Base-by-base conservation (phyloP, 2,329 filamentous ascomycete species). In the Diaporthe citriasiana region DNA sequence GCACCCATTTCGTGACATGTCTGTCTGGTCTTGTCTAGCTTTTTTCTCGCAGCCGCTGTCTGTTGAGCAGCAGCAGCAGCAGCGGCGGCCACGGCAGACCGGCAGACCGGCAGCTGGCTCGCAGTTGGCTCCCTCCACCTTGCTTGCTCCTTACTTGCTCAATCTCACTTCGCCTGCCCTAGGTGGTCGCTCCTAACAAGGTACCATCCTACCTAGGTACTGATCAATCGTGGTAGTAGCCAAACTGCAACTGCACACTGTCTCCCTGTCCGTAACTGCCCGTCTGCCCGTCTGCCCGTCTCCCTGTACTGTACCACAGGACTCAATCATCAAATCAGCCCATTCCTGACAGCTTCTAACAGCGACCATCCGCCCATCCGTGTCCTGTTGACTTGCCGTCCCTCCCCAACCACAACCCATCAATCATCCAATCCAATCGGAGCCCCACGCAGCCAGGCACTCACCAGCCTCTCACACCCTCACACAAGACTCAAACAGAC, bases 341-440 rank as follows among this genome's bases (percentile, higher is more conserved):
- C 63, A 68, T 68, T 68, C 63, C 50, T 51, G 63, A 66, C 63
- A 66, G 63, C 33, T 53, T 68, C 63, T 51, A 40, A 53, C 63
- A 9, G 63, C 15, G n/a, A 2, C 63, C 27, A 51, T 66, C 63
- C 63, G 45, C 22, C 22, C 63, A 50, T 27, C 13, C 45, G 30
- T n/a, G n/a, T 66, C 45, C 63, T 66, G 30, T 63, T 38, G 33
- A 51, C 17, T 33, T 51, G 40, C 60, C 45, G 42, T 53, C 45
- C 60, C 33, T 51, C 47, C 63, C 63, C 63, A 66, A 51, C 63
- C 63, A 66, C 63, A 51, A 27, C 6, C 45, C 63, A 51, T 27
- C 63, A 51, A 38, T 66, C 45, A 35, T 35, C 45, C 59, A 63
- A 27, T 50, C 60, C 60, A 50, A 50, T 50, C 42, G 60, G 60